Base-by-base conservation (phyloP, 352 stramenopile genomes). In the Thraustochytrium sp. region DNA sequence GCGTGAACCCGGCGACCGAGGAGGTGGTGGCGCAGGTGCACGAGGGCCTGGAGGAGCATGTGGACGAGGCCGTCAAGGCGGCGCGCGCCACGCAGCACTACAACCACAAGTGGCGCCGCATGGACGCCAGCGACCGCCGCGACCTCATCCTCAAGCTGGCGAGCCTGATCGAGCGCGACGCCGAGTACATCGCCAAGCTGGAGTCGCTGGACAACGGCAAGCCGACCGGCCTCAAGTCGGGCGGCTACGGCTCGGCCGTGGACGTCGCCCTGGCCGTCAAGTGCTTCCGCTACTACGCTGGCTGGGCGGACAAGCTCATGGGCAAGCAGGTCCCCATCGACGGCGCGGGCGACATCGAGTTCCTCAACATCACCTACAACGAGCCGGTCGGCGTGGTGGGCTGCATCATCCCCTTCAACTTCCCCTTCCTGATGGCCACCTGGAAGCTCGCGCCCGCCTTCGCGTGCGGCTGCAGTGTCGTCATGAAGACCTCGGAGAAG, bases 401-500 rank as follows among this genome's bases (percentile, higher is more conserved):
- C 23, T 54, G 26, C 55, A 84, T 84, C 49, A 80, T 87, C 31
- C 88, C 91, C 18, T 96, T 91, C 91, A 96, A 96, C 85, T 95
- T 94, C 86, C 91, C 92, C 29, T 73, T 93, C 2, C 73, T 91
- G 13, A 90, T 91, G 56, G 86, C 85, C 31, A 89, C 89, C 53
- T 92, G 88, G 85, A 94, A 94, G 84, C 49, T 89, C 59, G 85
- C 74, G 21, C 86, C 87, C 2, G 84, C 92, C 16, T 87, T 97
- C 40, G 89, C 91, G 21, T 94, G 93, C 74, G 93, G 93, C 36
- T 96, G 95, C 85, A 90, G 92, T 29, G 93, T 96, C 88, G 90
- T 97, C n/a, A 91, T 97, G 82, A 97, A 97, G 85, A 89, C 92
- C 9, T 94, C 91, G 0, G 87, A 90, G 53, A 90, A 95, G 86